Conservation (phyloP, 805 yeast genomes). For the Cyberlindnera euphorbiae region DNA sequence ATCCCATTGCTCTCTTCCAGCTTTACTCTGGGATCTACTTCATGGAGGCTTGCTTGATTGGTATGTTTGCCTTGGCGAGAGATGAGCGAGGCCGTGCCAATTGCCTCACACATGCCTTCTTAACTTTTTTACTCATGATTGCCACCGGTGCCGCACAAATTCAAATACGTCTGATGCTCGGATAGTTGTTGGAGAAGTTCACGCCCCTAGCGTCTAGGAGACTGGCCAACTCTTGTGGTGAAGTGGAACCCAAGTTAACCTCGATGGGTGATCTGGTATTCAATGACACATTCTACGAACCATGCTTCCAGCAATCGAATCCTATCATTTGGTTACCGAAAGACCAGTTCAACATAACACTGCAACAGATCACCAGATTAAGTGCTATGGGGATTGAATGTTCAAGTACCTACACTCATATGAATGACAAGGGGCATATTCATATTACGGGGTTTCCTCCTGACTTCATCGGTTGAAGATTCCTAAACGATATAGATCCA, state of each 20-base stretch:
- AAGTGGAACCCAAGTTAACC: too few species aligned
- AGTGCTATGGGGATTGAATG: conserved; percentile 21
- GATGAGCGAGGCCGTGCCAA: conserved; percentile 40
- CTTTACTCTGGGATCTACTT: conserved; percentile 79
- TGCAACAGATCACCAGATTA: conserved; percentile 14
- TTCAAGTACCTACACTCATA: conserved; percentile 14
- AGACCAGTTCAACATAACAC: conserved; percentile 16
- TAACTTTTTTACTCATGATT: conserved; percentile 48
- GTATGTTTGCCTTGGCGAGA: conserved; percentile 62
- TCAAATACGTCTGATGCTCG: conserved; percentile 41
- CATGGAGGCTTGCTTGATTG: conserved; percentile 72
- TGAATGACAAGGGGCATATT: conserved; percentile 24
- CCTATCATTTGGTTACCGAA: conserved; percentile 24
- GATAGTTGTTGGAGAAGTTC: conserved; percentile 28
- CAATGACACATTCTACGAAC: conserved; percentile 24
- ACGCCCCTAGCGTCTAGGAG: conserved; percentile 30
- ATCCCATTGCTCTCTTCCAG: conserved; percentile 72
- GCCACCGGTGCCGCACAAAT: conserved; percentile 56
- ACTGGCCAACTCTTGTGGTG: neutral
- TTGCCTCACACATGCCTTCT: conserved; percentile 43
- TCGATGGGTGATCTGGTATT: conserved; percentile 2
- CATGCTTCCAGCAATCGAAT: conserved; percentile 21
- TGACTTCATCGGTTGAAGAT: conserved; percentile 14
- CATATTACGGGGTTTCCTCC: conserved; percentile 20
- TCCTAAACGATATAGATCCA: too few species aligned